phyloP scores from a whole-genome alignment of 1,139 yeast genomes.

The Blastobotrys buckinghamii region DNA sequence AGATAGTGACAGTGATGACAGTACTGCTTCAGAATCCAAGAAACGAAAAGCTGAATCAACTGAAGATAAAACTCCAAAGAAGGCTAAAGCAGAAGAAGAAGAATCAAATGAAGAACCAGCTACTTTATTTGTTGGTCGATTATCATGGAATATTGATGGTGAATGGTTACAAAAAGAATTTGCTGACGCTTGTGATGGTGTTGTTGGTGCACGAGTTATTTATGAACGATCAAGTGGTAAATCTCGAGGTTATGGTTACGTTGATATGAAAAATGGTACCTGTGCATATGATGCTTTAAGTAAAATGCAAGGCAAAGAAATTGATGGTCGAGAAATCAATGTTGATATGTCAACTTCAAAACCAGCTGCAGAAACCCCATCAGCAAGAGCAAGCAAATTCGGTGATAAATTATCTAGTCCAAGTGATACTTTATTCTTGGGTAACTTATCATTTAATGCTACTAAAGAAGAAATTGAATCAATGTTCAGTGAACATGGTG shows the following conservation, averaged over 20 bases:
- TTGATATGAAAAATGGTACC: constrained; percentile 74
- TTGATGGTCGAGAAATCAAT: constrained; percentile 95
- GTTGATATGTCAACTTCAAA: constrained; percentile 85
- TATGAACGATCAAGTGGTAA: constrained; percentile 89
- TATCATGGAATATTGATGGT: constrained; percentile 96
- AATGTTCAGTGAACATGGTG: constrained; percentile 71
- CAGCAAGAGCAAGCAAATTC: constrained; percentile 71
- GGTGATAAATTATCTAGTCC: constrained; percentile 91
- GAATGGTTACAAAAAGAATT: constrained; percentile 88
- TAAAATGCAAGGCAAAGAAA: constrained; percentile 85
- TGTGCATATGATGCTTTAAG: constrained; percentile 85
- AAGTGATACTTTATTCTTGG: constrained; percentile 91
- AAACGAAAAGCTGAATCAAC: constrained; percentile 37
- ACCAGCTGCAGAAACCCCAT: constrained; percentile 49
- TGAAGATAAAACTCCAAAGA: constrained; percentile 31
- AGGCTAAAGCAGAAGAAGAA: constrained; percentile 39
- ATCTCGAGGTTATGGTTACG: constrained; percentile 97
- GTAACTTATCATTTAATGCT: constrained; percentile 89
- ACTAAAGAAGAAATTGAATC: constrained; percentile 71
- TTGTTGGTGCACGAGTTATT: constrained; percentile 82
- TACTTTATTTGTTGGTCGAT: constrained; percentile 92
- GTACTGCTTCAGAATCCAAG: constrained; percentile 28
- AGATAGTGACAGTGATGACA: constrained; percentile 20
- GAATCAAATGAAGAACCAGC: constrained; percentile 54
- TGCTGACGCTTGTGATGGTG: constrained; percentile 68